Evolutionary conservation across 768 basidiomycete species (phyloP).

Genomic region (Boletus rubropictus): DNA sequence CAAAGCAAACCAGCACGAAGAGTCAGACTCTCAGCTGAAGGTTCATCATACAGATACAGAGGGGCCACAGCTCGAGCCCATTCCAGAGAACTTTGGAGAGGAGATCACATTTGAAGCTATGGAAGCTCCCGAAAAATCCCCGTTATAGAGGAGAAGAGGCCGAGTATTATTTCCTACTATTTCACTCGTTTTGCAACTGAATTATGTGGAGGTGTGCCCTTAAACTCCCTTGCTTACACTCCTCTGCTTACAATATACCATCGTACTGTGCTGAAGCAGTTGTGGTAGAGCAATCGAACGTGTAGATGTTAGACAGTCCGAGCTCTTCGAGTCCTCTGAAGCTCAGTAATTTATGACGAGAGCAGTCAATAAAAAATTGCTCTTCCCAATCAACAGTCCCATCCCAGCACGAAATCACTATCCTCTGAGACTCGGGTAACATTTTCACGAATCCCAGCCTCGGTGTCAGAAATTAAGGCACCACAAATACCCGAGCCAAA

Average conservation of each 20-base stretch:
- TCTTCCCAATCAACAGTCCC: constrained; percentile 55
- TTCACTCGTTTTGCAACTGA: not conserved
- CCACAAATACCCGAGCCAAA: constrained; percentile 71
- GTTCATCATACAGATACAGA: constrained; percentile 3
- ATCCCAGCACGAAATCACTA: constrained; percentile 57
- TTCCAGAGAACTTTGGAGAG: constrained; percentile 13
- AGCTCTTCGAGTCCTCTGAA: not conserved
- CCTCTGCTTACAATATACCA: not conserved
- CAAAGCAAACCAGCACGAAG: constrained; percentile 37
- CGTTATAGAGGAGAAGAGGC: not conserved
- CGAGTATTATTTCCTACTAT: not conserved
- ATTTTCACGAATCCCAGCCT: constrained; percentile 12
- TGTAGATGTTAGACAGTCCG: constrained; percentile 2
- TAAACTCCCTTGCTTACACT: not conserved
- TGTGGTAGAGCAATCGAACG: not conserved
- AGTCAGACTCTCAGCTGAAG: constrained; percentile 25
- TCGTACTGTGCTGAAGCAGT: not conserved
- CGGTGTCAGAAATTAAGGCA: constrained; percentile 29
- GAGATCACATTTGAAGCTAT: not conserved
- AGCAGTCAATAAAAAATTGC: not conserved
- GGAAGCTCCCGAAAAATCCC: not conserved
- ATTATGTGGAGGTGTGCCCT: no score
- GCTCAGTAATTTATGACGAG: not conserved
- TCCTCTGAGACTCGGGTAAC: constrained; percentile 8
- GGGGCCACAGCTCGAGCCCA: constrained; percentile 10